Conservation (phyloP, 345 rosid species). For the Moringa oleifera region DNA sequence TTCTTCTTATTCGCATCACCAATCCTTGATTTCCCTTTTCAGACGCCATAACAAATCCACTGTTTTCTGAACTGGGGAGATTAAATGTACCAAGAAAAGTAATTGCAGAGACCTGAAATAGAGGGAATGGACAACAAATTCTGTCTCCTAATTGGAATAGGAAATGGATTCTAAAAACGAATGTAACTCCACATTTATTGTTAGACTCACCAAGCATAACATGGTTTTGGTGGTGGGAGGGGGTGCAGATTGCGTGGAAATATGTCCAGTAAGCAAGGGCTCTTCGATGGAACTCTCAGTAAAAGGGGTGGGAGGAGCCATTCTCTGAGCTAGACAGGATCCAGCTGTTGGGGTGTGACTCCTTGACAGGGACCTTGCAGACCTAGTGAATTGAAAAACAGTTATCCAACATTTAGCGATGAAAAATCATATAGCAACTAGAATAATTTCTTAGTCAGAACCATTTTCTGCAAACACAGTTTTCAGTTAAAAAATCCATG, state of each 20-base stretch:
- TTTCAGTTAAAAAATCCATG: too few species aligned
- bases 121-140: neutral
- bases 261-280: slow-evolving; percentile 53
- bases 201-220: slow-evolving; percentile 55
- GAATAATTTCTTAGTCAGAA: too few species aligned
- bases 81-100: slow-evolving; percentile 48
- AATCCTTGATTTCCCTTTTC: slow-evolving; percentile 38
- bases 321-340: slow-evolving; percentile 46
- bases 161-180: slow-evolving; percentile 2
- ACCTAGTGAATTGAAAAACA: slow-evolving; percentile 33
- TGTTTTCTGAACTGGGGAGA: slow-evolving; percentile 26
- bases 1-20: slow-evolving; percentile 44
- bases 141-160: neutral
- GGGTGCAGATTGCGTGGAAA: slow-evolving; percentile 29
- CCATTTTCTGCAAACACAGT: too few species aligned
- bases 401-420: slow-evolving; percentile 2
- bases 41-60: slow-evolving; percentile 15
- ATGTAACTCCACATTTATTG: neutral
- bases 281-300: slow-evolving; percentile 38
- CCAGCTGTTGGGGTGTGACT: slow-evolving; percentile 70
- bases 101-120: slow-evolving; percentile 47
- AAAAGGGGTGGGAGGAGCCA: slow-evolving; percentile 35
- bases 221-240: slow-evolving; percentile 46
- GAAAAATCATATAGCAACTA: too few species aligned
- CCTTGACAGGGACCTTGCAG: slow-evolving; percentile 77